A percentile compares a stretch with the other conserved stretches of the same genome.
Conservation (phyloP, 1,284 basidiomycete species). For the Marasmius fiardii region DNA sequence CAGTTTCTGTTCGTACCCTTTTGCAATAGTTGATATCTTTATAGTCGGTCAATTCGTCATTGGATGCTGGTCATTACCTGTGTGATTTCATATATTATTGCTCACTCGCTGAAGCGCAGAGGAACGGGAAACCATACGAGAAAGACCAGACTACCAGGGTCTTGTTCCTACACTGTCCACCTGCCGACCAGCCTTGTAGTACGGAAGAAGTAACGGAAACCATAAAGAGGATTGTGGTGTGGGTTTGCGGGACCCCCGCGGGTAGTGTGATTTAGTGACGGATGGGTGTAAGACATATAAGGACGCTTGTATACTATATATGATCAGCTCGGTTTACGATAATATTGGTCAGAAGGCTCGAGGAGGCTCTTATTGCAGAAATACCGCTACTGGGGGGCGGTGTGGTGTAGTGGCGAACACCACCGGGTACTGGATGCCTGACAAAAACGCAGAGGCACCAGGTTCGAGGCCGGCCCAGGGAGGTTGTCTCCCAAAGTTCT, state of each 20-base stretch:
- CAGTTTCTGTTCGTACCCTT: conserved; percentile 1
- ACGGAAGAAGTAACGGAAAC: conserved; percentile 66
- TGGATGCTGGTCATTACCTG: conserved; percentile 76
- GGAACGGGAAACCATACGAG: conserved; percentile 50
- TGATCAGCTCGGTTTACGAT: too few species aligned
- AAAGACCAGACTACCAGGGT: conserved; percentile 54
- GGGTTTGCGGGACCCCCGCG: conserved; percentile 42
- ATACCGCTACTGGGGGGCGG: too few species aligned
- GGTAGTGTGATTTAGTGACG: too few species aligned
- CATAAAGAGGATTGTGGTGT: conserved; percentile 54
- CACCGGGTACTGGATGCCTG: too few species aligned
- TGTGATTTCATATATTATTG: conserved; percentile 78
- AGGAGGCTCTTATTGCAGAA: too few species aligned
- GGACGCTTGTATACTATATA: too few species aligned
- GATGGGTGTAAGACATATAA: too few species aligned
- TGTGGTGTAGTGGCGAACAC: too few species aligned
- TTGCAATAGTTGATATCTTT: conserved; percentile 9
- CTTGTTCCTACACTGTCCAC: conserved; percentile 71
- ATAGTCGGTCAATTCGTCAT: conserved; percentile 66
- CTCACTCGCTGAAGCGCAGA: conserved; percentile 68
- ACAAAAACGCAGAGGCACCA: too few species aligned
- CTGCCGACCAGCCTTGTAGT: conserved; percentile 55
- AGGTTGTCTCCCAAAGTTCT: too few species aligned
- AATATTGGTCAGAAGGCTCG: too few species aligned
- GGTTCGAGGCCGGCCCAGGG: too few species aligned